Percentiles rank a stretch among this genome's conserved stretches.
Conservation (phyloP, 805 yeast species). For the Starmerella riodocensis region DNA sequence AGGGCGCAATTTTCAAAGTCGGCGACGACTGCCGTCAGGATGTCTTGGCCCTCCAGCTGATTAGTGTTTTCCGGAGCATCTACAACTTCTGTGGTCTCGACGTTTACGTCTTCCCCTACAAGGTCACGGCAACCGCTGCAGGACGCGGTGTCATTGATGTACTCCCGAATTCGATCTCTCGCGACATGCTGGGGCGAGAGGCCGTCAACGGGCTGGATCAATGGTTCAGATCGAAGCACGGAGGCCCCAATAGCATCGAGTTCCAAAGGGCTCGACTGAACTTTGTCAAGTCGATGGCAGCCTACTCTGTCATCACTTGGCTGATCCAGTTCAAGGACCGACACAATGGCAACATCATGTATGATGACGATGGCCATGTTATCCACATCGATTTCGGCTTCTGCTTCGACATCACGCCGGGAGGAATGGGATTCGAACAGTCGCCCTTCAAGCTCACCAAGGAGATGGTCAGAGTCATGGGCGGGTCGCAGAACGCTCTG, state of each 20-base stretch:
- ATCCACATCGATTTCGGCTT: conserved; percentile 96
- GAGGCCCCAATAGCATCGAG: conserved; percentile 81
- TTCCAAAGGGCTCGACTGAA: conserved; percentile 87
- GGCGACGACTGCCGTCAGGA: conserved; percentile 99
- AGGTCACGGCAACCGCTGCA: conserved; percentile 97
- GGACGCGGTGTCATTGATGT: conserved; percentile 99
- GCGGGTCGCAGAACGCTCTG: conserved; percentile 75
- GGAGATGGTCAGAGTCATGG: conserved; percentile 93
- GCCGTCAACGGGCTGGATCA: conserved; percentile 95
- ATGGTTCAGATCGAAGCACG: conserved; percentile 81
- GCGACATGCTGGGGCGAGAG: conserved; percentile 98
- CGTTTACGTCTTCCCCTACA: conserved; percentile 77
- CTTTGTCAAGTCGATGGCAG: conserved; percentile 84
- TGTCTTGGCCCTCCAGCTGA: conserved; percentile 80
- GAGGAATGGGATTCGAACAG: conserved; percentile 96
- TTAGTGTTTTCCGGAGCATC: conserved; percentile 79
- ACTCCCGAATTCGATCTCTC: conserved; percentile 81
- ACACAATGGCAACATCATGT: conserved; percentile 95
- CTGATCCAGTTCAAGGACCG: conserved; percentile 87
- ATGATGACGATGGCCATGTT: conserved; percentile 89
- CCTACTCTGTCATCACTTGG: conserved; percentile 83
- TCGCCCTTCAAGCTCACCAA: conserved; percentile 93
- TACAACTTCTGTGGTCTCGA: conserved; percentile 85
- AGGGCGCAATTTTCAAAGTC: conserved; percentile 93
- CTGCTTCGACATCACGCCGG: conserved; percentile 97